These are phyloP conservation scores for Leccinellum luteum DNA, from an alignment of 768 basidiomycete species.

Conservation along the genomic window DNA sequence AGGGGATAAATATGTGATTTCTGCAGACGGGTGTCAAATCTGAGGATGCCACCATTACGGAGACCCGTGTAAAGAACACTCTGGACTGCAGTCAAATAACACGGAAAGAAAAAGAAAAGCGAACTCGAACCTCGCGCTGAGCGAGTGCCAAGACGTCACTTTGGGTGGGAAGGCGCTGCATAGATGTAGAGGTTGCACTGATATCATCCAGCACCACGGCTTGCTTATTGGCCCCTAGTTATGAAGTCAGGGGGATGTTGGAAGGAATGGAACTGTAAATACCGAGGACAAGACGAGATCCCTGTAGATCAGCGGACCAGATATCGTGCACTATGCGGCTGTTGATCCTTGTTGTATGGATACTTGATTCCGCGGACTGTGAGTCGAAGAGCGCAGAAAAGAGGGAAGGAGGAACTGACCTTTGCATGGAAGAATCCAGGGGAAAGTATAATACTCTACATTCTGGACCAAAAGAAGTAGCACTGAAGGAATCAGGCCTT, in stretches of 20 bases:
- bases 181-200: constrained; percentile 30
- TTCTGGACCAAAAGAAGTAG: constrained; percentile 54
- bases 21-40: constrained; percentile 56
- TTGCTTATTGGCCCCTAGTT: constrained; percentile 49
- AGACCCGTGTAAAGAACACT: constrained; percentile 52
- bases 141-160: constrained; percentile 66
- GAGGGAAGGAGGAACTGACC: constrained; percentile 31
- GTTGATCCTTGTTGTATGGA: constrained; percentile 30
- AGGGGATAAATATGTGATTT: constrained; percentile 38
- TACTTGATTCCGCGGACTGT: constrained; percentile 7
- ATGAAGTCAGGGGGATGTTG: background rate
- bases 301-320: constrained; percentile 52
- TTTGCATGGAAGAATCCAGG: constrained; percentile 39
- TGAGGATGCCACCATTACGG: constrained; percentile 56
- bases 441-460: constrained; percentile 45
- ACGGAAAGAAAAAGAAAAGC: background rate
- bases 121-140: constrained; percentile 44
- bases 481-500: constrained; percentile 36
- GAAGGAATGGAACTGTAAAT: background rate
- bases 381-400: background rate
- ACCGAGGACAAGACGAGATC: constrained; percentile 54
- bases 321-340: constrained; percentile 49
- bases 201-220: constrained; percentile 55
- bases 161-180: constrained; percentile 45
- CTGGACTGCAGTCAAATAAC: constrained; percentile 29